Base-by-base conservation (phyloP, 1,284 basidiomycete genomes). In the Ceratobasidium sp. region DNA sequence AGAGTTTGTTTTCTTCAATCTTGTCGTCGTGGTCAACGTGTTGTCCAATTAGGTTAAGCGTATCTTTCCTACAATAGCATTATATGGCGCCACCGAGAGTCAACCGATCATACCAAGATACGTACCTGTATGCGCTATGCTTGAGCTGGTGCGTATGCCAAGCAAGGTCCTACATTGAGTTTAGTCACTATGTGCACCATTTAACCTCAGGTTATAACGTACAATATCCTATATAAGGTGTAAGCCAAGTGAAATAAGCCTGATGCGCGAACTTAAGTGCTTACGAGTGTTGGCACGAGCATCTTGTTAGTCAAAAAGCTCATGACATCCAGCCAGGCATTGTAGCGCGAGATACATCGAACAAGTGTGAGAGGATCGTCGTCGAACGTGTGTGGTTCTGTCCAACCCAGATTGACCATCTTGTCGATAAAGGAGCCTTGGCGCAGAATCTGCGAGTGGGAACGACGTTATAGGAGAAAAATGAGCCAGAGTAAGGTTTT, bases 371-470 rank as follows among this genome's bases (percentile, higher is more conserved):
- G n/a, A 6, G 59, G 53, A 27, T 78, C 75, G 5, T 56, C 44
- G 2, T 56, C 60, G 56, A 79, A 79, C 14, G 77, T 86, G 0
- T 77, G 80, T 0, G 84, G 82, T 19, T 80, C 75, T 0, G 86
- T 88, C 88, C 89, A 90, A 0, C 84, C 83, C 1, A 90, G 82
- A 8, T 84, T 81, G 19, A 67, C 51, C 79, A 80, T 79, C 82
- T 89, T 90, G 75, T 81, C 77, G 3, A 89, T 82, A 76, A 90
- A 91, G 0, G 84, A 84, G 1, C 84, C 84, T 80, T 91, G 89
- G 0, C 89, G 87, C 8, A 89, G 54, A 11, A 77, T 76, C 79
- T 79, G 62, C 22, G 45, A 15, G 7, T 22, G 27, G 14, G 44
- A 36, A 44, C 14, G 24, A 60, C 19, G 9, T 11, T 51, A 45